These are phyloP conservation scores for Cytospora mali DNA, from an alignment of 2,329 filamentous ascomycete species.

Conservation along the genomic window DNA sequence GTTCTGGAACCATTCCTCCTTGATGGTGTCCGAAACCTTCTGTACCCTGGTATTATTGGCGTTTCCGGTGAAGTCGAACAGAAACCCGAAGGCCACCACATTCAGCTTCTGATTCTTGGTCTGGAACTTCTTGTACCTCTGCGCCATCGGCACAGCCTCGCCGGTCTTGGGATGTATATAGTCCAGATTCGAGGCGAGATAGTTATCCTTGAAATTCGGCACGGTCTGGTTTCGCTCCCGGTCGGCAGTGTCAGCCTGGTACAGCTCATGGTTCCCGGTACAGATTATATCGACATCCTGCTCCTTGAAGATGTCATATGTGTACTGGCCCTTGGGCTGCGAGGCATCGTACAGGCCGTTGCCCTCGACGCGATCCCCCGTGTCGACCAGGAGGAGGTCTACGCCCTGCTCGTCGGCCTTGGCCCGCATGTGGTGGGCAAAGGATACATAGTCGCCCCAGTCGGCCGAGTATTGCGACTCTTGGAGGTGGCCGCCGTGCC, in stretches of 20 bases:
- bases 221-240: slow-evolving; percentile 80
- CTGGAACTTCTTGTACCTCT: slow-evolving; percentile 83
- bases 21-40: slow-evolving; percentile 76
- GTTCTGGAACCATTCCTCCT: slow-evolving; percentile 85
- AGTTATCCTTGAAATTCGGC: slow-evolving; percentile 77
- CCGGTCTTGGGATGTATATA: slow-evolving; percentile 76
- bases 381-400: slow-evolving; percentile 92
- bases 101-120: slow-evolving; percentile 87
- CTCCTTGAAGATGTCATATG: slow-evolving; percentile 82
- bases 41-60: slow-evolving; percentile 88
- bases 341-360: slow-evolving; percentile 95
- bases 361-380: slow-evolving; percentile 88
- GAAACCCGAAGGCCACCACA: slow-evolving; percentile 87
- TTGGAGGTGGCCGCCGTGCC: slow-evolving; percentile 90
- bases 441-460: slow-evolving; percentile 98
- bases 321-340: slow-evolving; percentile 82
- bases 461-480: slow-evolving; percentile 95
- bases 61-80: slow-evolving; percentile 92
- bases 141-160: slow-evolving; percentile 73
- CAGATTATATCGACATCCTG: slow-evolving; percentile 84
- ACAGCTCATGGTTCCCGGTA: slow-evolving; percentile 94
- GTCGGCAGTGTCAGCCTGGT: slow-evolving; percentile 75
- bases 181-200: slow-evolving; percentile 91
- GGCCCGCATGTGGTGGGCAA: slow-evolving; percentile 78
- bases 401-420: slow-evolving; percentile 76